phyloP scores from a whole-genome alignment of 352 stramenopile genomes.

The Pythium diclinum region DNA sequence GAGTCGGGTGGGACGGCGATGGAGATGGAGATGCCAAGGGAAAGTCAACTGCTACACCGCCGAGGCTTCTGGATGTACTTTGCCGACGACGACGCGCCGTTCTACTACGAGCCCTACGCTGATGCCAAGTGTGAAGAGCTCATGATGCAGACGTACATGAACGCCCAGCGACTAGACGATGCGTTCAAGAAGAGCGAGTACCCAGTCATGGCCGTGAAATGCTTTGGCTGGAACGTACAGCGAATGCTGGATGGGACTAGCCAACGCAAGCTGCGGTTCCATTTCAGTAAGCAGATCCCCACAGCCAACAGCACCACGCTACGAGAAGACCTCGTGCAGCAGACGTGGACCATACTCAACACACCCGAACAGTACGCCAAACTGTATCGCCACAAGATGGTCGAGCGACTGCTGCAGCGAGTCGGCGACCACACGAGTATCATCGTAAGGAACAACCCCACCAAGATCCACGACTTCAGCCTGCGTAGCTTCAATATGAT shows the following conservation, averaged over 20 bases:
- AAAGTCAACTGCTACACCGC: not conserved
- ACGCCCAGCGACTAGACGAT: slow-evolving; percentile 28
- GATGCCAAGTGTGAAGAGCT: slow-evolving; percentile 24
- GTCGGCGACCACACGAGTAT: slow-evolving; percentile 38
- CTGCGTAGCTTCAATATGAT: slow-evolving; percentile 39
- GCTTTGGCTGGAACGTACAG: slow-evolving; percentile 45
- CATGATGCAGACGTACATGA: slow-evolving; percentile 29
- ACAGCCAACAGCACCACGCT: slow-evolving; percentile 23
- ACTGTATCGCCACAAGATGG: slow-evolving; percentile 38
- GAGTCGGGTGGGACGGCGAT: not conserved
- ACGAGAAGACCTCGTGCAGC: slow-evolving; percentile 23
- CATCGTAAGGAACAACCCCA: slow-evolving; percentile 42
- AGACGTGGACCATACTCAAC: slow-evolving; percentile 41
- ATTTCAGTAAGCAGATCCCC: slow-evolving; percentile 35
- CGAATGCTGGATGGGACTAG: slow-evolving; percentile 24
- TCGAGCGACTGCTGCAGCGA: slow-evolving; percentile 38
- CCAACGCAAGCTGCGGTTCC: slow-evolving; percentile 35
- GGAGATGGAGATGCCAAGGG: not conserved
- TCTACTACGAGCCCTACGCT: slow-evolving; percentile 43
- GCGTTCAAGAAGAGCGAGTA: slow-evolving; percentile 24
- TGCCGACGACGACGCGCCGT: slow-evolving; percentile 36
- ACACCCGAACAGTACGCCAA: slow-evolving; percentile 34
- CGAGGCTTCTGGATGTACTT: slow-evolving; percentile 40
- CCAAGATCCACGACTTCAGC: not conserved
- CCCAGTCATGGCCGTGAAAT: slow-evolving; percentile 23